Base-by-base conservation (phyloP, 1,139 yeast genomes). In the Nakaseomyces nivariensis region DNA sequence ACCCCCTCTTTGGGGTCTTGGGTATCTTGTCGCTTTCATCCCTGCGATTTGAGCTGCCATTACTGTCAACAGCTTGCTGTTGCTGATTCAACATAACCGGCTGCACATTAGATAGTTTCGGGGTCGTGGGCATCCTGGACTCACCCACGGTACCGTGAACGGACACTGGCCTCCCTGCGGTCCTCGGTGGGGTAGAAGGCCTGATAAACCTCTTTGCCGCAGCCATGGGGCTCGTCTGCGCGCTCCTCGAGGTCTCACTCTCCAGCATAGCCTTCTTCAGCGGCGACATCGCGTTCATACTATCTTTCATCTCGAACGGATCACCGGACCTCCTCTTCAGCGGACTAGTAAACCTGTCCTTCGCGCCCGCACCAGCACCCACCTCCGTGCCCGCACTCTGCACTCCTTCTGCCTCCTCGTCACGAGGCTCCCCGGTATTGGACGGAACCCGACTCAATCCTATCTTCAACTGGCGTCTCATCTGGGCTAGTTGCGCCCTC, bases 401-500 rank as follows among this genome's bases (percentile, higher is more conserved):
- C 47, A 33, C 34, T 47, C 37, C 34, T 25, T 4, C 44, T 42
- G 26, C 31, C 46, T 32, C 36, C 51, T 11, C 59, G 52, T 36
- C 31, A 29, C 31, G 31, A 29, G 31, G 9, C 31, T 29, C 31
- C 31, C 31, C 31, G 31, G 31, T 36, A 17, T 17, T 36, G 8
- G 58, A 55, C 13, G 61, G 57, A 11, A 64, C 63, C 50, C 60
- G 62, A 34, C 63, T 56, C 38, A 64, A 53, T 6, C 63, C 66
- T 45, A 65, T 47, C 53, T 62, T 64, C 54, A 65, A 55, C 49
- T 63, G 65, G 22, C 69, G 57, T 17, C 67, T 57, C 66, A 64
- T 61, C 54, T 63, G 67, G 22, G 69, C 69, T 51, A 65, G 53
- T 51, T 64, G 63, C 41, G 69, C 69, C 45, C 69, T 51, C 49